phyloP scores from a whole-genome alignment of 139 green algal species.

The Asterochloris erici region DNA sequence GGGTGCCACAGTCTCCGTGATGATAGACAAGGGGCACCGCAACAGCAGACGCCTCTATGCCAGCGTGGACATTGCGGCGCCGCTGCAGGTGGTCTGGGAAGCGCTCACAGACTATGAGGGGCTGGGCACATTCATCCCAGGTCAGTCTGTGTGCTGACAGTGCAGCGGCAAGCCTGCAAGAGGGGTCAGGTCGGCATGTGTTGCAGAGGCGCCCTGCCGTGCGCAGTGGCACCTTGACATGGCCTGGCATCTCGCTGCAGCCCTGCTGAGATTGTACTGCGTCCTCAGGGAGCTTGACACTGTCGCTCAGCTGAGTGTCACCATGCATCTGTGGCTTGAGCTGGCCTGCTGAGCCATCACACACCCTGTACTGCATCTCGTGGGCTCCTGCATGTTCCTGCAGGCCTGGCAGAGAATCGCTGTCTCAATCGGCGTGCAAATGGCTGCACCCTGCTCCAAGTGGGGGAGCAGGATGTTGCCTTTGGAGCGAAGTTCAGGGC shows the following conservation, averaged over 20 bases:
- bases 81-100: conserved; percentile 51
- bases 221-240: not conserved
- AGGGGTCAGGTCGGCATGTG: not conserved
- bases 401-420: conserved; percentile 67
- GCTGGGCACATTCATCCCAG: conserved; percentile 67
- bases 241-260: not conserved
- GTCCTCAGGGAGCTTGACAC: too few relatives aligned
- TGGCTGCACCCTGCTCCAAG: conserved; percentile 47
- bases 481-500: conserved; percentile 80
- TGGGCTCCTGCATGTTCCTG: too few relatives aligned
- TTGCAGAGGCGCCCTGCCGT: not conserved
- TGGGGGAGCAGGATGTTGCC: conserved; percentile 74
- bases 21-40: conserved; percentile 40
- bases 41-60: conserved; percentile 63
- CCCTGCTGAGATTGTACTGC: too few relatives aligned
- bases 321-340: too few relatives aligned
- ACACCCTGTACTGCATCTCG: too few relatives aligned
- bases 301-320: too few relatives aligned
- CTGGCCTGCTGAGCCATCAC: too few relatives aligned
- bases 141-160: conserved; percentile 3
- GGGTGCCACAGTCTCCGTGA: conserved; percentile 14
- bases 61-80: conserved; percentile 45
- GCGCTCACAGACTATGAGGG: conserved; percentile 73
- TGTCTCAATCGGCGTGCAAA: conserved; percentile 44
- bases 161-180: not conserved